phyloP scores from a whole-genome alignment of 129 eudicot genomes.

The Flaveria robusta region DNA sequence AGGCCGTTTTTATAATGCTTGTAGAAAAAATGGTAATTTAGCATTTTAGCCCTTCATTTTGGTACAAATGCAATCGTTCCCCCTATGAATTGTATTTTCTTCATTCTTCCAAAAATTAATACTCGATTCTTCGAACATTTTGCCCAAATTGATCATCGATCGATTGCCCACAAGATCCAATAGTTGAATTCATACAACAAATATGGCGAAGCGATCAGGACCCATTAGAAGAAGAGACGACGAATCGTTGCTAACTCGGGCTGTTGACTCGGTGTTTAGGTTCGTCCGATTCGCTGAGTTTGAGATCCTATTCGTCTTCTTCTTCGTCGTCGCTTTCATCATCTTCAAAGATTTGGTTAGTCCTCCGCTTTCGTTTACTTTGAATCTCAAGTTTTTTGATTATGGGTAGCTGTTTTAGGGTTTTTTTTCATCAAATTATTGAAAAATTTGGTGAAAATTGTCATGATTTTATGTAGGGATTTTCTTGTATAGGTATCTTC shows the following conservation, averaged over 20 bases:
- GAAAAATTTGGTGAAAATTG: not conserved
- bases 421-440: not conserved
- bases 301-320: constrained; percentile 89
- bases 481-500: too few relatives aligned
- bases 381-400: not conserved
- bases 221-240: constrained; percentile 42
- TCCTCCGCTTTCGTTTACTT: constrained; percentile 11
- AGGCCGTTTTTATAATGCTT: too few relatives aligned
- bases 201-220: constrained; percentile 50
- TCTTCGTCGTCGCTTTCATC: constrained; percentile 68
- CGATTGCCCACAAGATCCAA: constrained; percentile 3
- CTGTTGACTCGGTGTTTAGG: constrained; percentile 62
- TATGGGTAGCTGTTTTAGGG: constrained; percentile 17
- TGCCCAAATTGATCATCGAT: constrained; percentile 10
- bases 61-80: not conserved
- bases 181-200: not conserved
- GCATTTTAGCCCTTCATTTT: too few relatives aligned
- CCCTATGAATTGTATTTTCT: not conserved
- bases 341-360: constrained; percentile 90
- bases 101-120: not conserved
- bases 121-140: not conserved
- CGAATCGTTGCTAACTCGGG: constrained; percentile 62
- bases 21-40: too few relatives aligned
- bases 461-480: not conserved
- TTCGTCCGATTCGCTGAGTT: constrained; percentile 85